Percentiles rank a stretch among this genome's conserved stretches.
Evolutionary conservation across 371 early-diverging fungal species (phyloP).

Genomic region (Mortierella sp.): DNA sequence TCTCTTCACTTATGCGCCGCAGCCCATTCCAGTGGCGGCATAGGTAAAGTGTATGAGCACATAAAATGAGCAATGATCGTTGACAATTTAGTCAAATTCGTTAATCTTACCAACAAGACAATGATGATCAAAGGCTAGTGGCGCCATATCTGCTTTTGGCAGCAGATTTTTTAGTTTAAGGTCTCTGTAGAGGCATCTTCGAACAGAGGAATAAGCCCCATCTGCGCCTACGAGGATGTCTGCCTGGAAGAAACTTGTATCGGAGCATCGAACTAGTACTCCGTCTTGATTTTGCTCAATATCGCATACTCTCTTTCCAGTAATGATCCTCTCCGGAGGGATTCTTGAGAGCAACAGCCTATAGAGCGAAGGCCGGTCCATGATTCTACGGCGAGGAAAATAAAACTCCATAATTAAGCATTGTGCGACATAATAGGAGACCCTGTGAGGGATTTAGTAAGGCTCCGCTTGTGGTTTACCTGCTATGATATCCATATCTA

Average conservation of each 20-base stretch:
- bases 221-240: constrained; percentile 52
- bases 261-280: constrained; percentile 36
- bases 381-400: constrained; percentile 22
- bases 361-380: constrained; percentile 48
- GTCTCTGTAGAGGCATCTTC: constrained; percentile 37
- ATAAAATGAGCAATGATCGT: background rate
- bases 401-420: background rate
- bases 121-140: constrained; percentile 49
- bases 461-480: constrained; percentile 12
- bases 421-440: background rate
- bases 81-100: too few species aligned
- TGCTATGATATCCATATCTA: constrained; percentile 50
- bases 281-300: constrained; percentile 28
- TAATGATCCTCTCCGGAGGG: constrained; percentile 25
- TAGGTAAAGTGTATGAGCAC: background rate
- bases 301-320: constrained; percentile 38
- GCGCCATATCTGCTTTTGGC: constrained; percentile 44
- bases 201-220: constrained; percentile 44
- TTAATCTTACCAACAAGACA: constrained; percentile 43
- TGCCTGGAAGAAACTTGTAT: constrained; percentile 13
- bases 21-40: background rate
- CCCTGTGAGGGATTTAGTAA: background rate
- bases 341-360: constrained; percentile 34
- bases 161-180: constrained; percentile 23
- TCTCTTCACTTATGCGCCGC: too few species aligned